phyloP scores from a whole-genome alignment of 768 basidiomycete genomes.

The Suillus occidentalis region DNA sequence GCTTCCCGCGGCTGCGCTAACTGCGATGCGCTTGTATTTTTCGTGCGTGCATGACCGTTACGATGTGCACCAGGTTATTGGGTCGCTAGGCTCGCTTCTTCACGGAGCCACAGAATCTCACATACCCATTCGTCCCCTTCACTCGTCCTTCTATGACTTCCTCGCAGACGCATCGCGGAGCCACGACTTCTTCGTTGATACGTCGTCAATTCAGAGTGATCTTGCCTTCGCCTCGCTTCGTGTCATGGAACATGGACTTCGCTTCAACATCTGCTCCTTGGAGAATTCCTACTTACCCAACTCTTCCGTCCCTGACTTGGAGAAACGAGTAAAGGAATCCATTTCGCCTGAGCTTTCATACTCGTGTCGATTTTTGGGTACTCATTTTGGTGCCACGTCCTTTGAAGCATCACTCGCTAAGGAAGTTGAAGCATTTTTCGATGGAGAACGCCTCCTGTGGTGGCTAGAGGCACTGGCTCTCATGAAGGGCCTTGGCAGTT shows the following conservation, averaged over 20 bases:
- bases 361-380: conserved; percentile 32
- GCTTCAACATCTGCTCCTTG: conserved; percentile 8
- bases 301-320: conserved; percentile 17
- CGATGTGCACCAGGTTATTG: no score
- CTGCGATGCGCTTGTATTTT: no score
- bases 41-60: no score
- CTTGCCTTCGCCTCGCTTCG: conserved; percentile 22
- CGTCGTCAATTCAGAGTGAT: background rate
- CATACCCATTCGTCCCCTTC: conserved; percentile 16
- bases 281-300: conserved; percentile 29
- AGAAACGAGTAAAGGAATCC: conserved; percentile 11
- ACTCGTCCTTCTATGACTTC: conserved; percentile 30
- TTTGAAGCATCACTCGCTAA: conserved; percentile 4
- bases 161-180: conserved; percentile 14
- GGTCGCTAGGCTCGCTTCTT: no score
- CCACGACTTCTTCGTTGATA: conserved; percentile 12
- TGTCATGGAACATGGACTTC: conserved; percentile 27
- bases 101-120: no score
- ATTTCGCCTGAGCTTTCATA: conserved; percentile 30
- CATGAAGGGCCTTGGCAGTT: conserved; percentile 12
- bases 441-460: conserved; percentile 8
- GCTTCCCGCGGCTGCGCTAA: no score
- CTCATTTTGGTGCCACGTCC: conserved; percentile 23
- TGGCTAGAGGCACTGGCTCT: conserved; percentile 9
- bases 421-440: conserved; percentile 22